A percentile compares a stretch with the other conserved stretches of the same genome.
These are phyloP conservation scores for Nemania diffusa DNA, from an alignment of 2,329 filamentous ascomycete genomes.

Conservation along the genomic window DNA sequence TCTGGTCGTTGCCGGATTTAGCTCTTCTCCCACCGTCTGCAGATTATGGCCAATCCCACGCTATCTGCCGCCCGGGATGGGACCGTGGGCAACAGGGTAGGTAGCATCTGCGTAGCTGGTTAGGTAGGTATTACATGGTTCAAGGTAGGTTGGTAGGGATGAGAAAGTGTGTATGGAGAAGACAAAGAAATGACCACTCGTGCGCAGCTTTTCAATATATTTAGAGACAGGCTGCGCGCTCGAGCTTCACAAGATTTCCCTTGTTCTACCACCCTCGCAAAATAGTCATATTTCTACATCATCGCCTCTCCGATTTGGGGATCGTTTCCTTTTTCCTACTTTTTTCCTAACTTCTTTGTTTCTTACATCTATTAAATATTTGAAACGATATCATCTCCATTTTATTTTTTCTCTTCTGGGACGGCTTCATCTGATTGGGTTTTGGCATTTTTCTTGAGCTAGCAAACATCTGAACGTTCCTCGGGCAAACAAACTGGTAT, in stretches of 20 bases:
- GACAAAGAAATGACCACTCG: constrained; percentile 6
- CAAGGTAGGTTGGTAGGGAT: neutral
- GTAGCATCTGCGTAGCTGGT: neutral
- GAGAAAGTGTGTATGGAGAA: neutral
- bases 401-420: constrained; percentile 31
- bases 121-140: neutral
- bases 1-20: constrained; percentile 33
- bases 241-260: constrained; percentile 21
- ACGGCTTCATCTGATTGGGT: constrained; percentile 41
- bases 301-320: constrained; percentile 30
- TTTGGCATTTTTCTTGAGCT: constrained; percentile 31
- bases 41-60: constrained; percentile 17
- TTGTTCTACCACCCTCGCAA: constrained; percentile 28
- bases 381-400: constrained; percentile 13
- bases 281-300: constrained; percentile 35
- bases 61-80: constrained; percentile 31
- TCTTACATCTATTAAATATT: constrained; percentile 18
- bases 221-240: constrained; percentile 37
- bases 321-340: constrained; percentile 37
- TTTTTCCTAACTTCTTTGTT: constrained; percentile 31
- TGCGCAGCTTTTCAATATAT: constrained; percentile 38
- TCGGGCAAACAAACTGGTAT: constrained; percentile 11
- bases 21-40: neutral
- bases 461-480: constrained; percentile 5
- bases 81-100: neutral